Percentiles rank a stretch among this genome's conserved stretches.
Evolutionary conservation across 2,329 filamentous ascomycete species (phyloP).

Genomic region (Colletotrichum noveboracense): DNA sequence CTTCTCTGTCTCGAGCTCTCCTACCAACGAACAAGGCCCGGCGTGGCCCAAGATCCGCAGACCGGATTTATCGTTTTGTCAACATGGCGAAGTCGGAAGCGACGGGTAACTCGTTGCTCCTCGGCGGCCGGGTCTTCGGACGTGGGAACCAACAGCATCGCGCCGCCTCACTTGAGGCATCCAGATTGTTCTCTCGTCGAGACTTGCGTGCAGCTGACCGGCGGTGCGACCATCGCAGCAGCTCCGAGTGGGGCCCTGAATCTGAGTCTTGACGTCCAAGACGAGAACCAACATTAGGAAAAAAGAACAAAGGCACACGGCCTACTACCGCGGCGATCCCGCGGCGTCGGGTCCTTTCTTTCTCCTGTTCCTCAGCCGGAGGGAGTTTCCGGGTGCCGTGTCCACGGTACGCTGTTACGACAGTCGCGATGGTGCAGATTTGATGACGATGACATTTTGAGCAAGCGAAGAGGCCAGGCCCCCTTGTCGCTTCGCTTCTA

Average conservation of each 20-base stretch:
- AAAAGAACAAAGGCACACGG: background rate
- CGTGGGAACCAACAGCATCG: background rate
- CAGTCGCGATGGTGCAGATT: constrained; percentile 2
- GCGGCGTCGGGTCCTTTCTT: background rate
- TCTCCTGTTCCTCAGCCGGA: background rate
- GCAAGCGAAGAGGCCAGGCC: background rate
- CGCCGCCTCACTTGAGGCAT: background rate
- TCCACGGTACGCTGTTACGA: background rate
- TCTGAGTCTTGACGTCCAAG: constrained; percentile 2
- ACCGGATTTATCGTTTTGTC: background rate
- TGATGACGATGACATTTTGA: constrained; percentile 15
- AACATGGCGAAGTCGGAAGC: background rate
- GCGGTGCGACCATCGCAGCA: background rate
- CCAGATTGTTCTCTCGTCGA: background rate
- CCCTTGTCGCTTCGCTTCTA: background rate
- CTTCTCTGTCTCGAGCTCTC: background rate
- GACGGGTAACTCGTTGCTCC: background rate
- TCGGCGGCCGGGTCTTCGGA: background rate
- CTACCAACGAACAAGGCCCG: background rate
- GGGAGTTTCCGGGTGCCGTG: background rate
- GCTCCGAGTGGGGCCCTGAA: background rate
- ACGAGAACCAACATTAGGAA: background rate
- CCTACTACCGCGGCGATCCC: background rate
- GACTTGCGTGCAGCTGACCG: background rate
- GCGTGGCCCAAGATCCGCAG: background rate